Percentiles rank a stretch among this genome's conserved stretches.
Conservation (phyloP, 306 rosid genomes). For the Lablab purpureus region DNA sequence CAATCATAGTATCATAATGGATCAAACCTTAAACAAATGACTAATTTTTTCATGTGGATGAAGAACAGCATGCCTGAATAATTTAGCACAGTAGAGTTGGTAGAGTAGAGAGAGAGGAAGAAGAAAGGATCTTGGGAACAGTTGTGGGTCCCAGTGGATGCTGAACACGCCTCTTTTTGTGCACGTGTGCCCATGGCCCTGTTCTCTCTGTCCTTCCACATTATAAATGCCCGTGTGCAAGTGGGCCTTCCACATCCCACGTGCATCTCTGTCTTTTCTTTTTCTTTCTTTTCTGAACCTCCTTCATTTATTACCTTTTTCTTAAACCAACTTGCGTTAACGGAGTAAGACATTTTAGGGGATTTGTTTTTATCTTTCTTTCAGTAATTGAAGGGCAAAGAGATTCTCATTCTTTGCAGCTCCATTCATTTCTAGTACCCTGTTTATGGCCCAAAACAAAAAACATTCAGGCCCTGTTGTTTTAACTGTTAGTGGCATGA, state of each 20-base stretch:
- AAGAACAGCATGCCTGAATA: no score
- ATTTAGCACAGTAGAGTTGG: no score
- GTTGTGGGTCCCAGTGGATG: constrained; percentile 56
- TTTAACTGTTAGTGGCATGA: no score
- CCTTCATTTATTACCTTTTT: not conserved
- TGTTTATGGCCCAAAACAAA: not conserved
- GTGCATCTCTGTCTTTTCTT: constrained; percentile 54
- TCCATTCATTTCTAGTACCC: no score
- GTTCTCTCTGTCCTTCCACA: constrained; percentile 35
- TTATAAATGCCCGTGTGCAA: constrained; percentile 72
- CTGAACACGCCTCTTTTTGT: constrained; percentile 36
- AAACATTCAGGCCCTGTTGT: not conserved
- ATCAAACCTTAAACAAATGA: not conserved
- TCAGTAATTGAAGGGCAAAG: not conserved
- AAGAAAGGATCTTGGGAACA: constrained; percentile 42
- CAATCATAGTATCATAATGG: not conserved
- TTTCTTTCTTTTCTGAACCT: constrained; percentile 38
- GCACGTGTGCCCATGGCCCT: constrained; percentile 70
- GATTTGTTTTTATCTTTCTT: no score
- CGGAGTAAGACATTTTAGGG: no score
- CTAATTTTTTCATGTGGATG: no score
- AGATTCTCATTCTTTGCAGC: not conserved
- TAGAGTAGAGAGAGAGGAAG: constrained; percentile 40
- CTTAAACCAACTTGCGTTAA: no score
- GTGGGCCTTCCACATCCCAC: constrained; percentile 86